A percentile compares a stretch with the other conserved stretches of the same genome.
phyloP scores from a whole-genome alignment of 2,329 filamentous ascomycete species.

The Cytospora piceicola region DNA sequence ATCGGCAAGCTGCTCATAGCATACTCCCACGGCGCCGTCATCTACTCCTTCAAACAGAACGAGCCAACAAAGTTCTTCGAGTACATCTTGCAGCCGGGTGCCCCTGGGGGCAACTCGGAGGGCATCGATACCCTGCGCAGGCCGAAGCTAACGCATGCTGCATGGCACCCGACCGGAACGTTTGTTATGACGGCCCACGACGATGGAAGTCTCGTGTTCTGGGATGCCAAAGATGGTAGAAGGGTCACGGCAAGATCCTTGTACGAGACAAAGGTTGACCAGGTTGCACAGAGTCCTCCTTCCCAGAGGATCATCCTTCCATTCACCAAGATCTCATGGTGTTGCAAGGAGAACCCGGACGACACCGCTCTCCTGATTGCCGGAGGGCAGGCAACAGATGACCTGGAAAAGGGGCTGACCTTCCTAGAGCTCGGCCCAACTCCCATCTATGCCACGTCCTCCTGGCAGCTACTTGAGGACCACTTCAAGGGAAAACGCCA shows the following conservation, averaged over 20 bases:
- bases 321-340: constrained; percentile 83
- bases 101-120: constrained; percentile 77
- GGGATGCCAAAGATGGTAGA: constrained; percentile 88
- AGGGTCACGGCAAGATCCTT: constrained; percentile 83
- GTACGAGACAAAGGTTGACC: constrained; percentile 72
- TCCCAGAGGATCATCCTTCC: constrained; percentile 69
- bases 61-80: constrained; percentile 77
- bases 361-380: constrained; percentile 88
- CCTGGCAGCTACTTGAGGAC: constrained; percentile 79
- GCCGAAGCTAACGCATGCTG: constrained; percentile 77
- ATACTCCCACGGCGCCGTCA: constrained; percentile 84
- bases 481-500: constrained; percentile 81
- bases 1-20: constrained; percentile 89
- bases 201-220: constrained; percentile 89
- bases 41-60: constrained; percentile 95
- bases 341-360: constrained; percentile 90
- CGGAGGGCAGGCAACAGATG: constrained; percentile 73
- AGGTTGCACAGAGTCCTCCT: constrained; percentile 57
- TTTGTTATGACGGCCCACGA: constrained; percentile 87
- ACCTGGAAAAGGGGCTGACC: constrained; percentile 75
- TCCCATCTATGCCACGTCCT: constrained; percentile 87
- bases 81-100: constrained; percentile 79
- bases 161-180: constrained; percentile 95
- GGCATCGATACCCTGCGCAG: constrained; percentile 65
- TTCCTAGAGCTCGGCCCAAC: constrained; percentile 89